Percentiles rank a stretch among this genome's conserved stretches.
These are phyloP conservation scores for Volvox africanus DNA, from an alignment of 139 green algal genomes.

Conservation along the genomic window DNA sequence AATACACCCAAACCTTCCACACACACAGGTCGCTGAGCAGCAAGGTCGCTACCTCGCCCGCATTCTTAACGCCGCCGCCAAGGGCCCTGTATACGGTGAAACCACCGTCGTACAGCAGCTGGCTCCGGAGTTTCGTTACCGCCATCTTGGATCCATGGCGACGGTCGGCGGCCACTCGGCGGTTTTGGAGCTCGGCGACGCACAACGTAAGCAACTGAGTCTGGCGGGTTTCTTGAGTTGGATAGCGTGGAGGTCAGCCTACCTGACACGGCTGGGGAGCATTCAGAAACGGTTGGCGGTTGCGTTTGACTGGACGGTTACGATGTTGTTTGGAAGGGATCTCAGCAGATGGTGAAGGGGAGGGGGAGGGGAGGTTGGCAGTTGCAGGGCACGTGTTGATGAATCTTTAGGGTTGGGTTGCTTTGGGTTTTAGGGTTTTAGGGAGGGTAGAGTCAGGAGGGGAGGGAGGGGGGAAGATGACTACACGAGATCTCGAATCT, in stretches of 20 bases:
- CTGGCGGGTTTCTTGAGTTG: slow-evolving; percentile 59
- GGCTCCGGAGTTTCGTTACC: slow-evolving; percentile 55
- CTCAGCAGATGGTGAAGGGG: slow-evolving; percentile 45
- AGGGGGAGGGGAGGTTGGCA: background rate
- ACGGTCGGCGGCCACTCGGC: slow-evolving; percentile 68
- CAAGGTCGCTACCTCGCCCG: slow-evolving; percentile 90
- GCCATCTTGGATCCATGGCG: slow-evolving; percentile 78
- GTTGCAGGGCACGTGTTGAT: no score
- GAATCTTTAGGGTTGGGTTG: no score
- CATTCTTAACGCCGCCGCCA: slow-evolving; percentile 74
- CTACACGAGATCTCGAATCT: no score
- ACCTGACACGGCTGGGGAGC: slow-evolving; percentile 84
- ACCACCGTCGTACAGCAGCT: background rate
- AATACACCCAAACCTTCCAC: background rate
- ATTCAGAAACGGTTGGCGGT: slow-evolving; percentile 65
- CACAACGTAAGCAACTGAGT: slow-evolving; percentile 1
- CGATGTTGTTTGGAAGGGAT: slow-evolving; percentile 49
- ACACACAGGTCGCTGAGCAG: slow-evolving; percentile 90
- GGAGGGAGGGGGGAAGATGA: no score
- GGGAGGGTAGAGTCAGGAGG: no score
- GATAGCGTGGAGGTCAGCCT: slow-evolving; percentile 84
- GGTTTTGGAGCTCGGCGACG: slow-evolving; percentile 63
- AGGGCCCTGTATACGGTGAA: slow-evolving; percentile 6
- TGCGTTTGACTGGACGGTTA: slow-evolving; percentile 51
- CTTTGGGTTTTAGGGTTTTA: no score